Conservation (phyloP, 2,329 filamentous ascomycete genomes). For the Colletotrichum sp. region DNA sequence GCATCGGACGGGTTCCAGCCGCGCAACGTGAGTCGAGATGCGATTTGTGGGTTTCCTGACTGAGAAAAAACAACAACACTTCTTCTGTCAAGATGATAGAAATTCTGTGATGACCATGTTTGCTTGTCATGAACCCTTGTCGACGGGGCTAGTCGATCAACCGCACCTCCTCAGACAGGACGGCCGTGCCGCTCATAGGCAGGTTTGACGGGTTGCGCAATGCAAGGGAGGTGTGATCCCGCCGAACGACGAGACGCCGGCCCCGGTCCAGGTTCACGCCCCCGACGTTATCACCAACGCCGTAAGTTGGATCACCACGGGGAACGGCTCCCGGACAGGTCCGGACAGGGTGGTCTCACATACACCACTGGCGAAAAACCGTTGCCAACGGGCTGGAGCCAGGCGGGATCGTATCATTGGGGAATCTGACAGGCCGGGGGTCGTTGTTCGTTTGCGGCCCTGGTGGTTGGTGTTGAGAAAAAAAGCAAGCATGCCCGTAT, state of each 20-base stretch:
- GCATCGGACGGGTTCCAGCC: neutral
- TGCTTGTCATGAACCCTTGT: conserved; percentile 9
- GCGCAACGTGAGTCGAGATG: neutral
- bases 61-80: neutral
- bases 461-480: neutral
- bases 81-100: neutral
- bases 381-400: conserved; percentile 6
- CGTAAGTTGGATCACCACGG: neutral
- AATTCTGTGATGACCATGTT: neutral
- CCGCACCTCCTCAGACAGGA: neutral
- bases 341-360: neutral
- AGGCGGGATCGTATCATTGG: neutral
- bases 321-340: conserved; percentile 10
- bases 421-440: conserved; percentile 12
- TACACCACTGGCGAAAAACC: neutral
- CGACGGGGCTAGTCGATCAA: conserved; percentile 7
- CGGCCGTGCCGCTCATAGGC: neutral
- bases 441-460: neutral
- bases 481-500: conserved; percentile 2
- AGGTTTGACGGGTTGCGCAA: neutral
- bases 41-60: neutral
- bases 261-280: neutral
- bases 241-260: neutral
- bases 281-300: neutral
- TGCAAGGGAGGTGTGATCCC: neutral